phyloP scores from a whole-genome alignment of 2,329 filamentous ascomycete species.

The Rhinocladiella similis region DNA sequence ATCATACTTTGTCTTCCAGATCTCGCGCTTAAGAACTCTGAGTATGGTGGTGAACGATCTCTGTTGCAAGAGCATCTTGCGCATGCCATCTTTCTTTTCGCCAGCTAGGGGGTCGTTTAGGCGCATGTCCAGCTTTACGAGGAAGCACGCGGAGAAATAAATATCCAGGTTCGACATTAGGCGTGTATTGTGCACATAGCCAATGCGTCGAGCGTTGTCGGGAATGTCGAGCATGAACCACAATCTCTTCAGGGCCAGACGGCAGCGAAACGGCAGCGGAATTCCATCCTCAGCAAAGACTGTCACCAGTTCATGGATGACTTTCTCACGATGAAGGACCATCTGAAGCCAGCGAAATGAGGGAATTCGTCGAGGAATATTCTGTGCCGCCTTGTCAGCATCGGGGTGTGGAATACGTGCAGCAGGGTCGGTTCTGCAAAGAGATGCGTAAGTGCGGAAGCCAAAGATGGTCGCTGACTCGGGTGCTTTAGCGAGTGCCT shows the following conservation, averaged over 20 bases:
- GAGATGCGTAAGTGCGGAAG: conserved; percentile 58
- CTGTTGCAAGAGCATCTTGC: conserved; percentile 63
- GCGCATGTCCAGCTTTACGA: conserved; percentile 70
- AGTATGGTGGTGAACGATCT: conserved; percentile 57
- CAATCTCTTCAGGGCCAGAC: conserved; percentile 59
- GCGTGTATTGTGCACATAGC: conserved; percentile 52
- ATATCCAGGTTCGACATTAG: conserved; percentile 64
- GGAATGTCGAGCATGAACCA: conserved; percentile 73
- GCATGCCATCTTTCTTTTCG: conserved; percentile 48
- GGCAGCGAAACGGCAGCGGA: conserved; percentile 52
- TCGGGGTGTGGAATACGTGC: conserved; percentile 42
- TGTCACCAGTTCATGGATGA: conserved; percentile 63
- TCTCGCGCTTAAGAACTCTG: conserved; percentile 59
- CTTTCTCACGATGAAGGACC: conserved; percentile 59
- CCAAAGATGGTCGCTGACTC: conserved; percentile 60
- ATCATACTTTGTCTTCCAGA: conserved; percentile 52
- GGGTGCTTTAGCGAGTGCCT: conserved; percentile 56
- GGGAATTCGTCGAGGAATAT: conserved; percentile 55
- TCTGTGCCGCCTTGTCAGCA: conserved; percentile 34
- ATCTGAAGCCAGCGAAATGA: conserved; percentile 68
- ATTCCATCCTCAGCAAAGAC: conserved; percentile 60
- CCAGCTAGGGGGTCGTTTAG: conserved; percentile 65
- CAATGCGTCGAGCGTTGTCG: conserved; percentile 56
- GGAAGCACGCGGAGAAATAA: conserved; percentile 62
- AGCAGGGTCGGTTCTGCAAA: conserved; percentile 62